These are phyloP conservation scores for Debaryomyces sp. DNA, from an alignment of 1,139 yeast genomes.

Conservation along the genomic window DNA sequence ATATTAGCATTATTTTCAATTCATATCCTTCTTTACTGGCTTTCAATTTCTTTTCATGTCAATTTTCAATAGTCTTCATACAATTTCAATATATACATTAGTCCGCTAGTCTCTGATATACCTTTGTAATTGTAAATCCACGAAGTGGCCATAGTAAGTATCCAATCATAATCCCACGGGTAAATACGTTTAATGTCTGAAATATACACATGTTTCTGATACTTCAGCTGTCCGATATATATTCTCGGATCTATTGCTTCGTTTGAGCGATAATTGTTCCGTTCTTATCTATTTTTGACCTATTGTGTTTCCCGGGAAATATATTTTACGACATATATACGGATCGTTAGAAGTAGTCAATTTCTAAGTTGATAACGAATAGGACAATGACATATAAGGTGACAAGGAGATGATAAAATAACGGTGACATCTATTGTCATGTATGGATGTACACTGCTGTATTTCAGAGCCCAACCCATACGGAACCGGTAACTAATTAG, in stretches of 20 bases:
- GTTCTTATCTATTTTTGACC: neutral
- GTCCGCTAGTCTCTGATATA: neutral
- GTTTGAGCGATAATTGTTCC: neutral
- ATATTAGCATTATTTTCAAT: constrained; percentile 3
- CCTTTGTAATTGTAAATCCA: neutral
- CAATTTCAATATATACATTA: neutral
- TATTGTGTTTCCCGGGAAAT: neutral
- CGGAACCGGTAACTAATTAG: too few relatives aligned
- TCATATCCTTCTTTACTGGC: neutral
- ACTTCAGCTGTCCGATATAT: neutral
- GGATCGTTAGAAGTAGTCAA: neutral
- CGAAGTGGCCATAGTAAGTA: neutral
- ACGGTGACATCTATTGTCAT: too few relatives aligned
- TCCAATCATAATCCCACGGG: neutral
- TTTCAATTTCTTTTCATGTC: neutral
- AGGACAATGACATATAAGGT: too few relatives aligned
- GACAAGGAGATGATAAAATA: too few relatives aligned
- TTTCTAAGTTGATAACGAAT: too few relatives aligned
- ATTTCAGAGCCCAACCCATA: too few relatives aligned
- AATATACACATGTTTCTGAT: neutral
- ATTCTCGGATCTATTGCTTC: neutral
- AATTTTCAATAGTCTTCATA: neutral
- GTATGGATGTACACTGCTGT: too few relatives aligned
- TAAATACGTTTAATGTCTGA: neutral
- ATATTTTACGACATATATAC: neutral